These are phyloP conservation scores for Antrodiella citrinella DNA, from an alignment of 768 basidiomycete species.

Conservation along the genomic window DNA sequence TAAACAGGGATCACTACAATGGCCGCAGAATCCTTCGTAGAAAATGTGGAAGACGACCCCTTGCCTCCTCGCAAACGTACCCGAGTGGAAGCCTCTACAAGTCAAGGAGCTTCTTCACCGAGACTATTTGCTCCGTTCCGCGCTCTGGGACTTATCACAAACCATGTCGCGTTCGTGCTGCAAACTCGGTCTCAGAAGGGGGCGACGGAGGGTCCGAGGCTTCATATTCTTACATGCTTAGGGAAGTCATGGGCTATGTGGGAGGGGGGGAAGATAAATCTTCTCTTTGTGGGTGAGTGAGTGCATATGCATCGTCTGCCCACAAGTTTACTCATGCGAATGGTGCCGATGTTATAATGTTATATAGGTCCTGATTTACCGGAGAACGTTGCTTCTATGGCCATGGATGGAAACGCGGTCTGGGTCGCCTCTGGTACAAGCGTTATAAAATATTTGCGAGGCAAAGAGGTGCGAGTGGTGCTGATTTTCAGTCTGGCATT, in stretches of 20 bases:
- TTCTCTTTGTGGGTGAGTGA: conserved; percentile 87
- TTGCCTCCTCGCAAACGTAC: conserved; percentile 11
- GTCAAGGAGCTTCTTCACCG: conserved; percentile 14
- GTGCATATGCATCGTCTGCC: conserved; percentile 1
- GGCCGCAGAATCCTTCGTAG: conserved; percentile 6
- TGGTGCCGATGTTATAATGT: no score
- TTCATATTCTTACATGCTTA: conserved; percentile 81
- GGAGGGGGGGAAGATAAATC: conserved; percentile 89
- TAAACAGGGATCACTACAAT: conserved; percentile 7
- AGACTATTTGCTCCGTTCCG: conserved; percentile 87
- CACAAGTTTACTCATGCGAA: background rate
- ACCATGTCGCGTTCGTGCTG: conserved; percentile 81
- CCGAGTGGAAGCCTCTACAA: conserved; percentile 1
- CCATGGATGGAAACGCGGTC: conserved; percentile 79
- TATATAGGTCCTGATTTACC: conserved; percentile 72
- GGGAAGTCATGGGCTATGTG: conserved; percentile 91
- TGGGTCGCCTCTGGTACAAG: conserved; percentile 69
- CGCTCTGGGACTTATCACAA: conserved; percentile 90
- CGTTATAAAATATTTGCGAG: conserved; percentile 75
- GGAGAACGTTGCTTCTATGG: conserved; percentile 64
- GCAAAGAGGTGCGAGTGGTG: conserved; percentile 61
- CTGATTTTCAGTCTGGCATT: background rate
- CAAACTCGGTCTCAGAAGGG: conserved; percentile 83
- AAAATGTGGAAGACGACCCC: conserved; percentile 5
- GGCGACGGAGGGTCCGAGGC: conserved; percentile 71